These are phyloP conservation scores for Solanum sparsipilum DNA, from an alignment of 257 asterid genomes.

Conservation along the genomic window DNA sequence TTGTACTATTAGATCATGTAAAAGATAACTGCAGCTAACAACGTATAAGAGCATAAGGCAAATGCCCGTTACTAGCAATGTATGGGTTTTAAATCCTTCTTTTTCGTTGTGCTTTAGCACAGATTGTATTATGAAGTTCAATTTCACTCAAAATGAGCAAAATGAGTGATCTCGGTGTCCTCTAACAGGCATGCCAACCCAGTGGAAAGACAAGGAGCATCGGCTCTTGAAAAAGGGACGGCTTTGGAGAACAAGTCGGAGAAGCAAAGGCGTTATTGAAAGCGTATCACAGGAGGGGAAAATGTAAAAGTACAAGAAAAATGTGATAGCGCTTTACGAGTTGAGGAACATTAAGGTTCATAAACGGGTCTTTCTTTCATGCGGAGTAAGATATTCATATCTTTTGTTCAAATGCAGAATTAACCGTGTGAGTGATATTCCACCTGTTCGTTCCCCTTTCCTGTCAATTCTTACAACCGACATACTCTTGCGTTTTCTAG, in stretches of 20 bases:
- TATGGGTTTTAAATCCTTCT: not conserved
- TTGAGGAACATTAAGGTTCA: not conserved
- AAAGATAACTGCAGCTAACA: not conserved
- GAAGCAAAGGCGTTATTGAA: not conserved
- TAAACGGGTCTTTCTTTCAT: not conserved
- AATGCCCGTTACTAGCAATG: not conserved
- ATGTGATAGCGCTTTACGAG: not conserved
- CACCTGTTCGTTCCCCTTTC: not conserved
- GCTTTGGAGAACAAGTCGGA: not conserved
- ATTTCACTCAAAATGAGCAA: not conserved
- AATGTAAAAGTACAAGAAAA: not conserved
- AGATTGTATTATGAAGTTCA: not conserved
- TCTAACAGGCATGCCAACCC: not conserved
- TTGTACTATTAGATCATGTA: not conserved
- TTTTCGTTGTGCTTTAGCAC: not conserved
- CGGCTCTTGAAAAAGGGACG: not conserved
- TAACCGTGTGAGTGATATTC: not conserved
- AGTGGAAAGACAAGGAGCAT: not conserved
- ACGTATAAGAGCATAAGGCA: not conserved
- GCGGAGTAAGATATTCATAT: not conserved
- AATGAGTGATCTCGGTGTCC: not conserved
- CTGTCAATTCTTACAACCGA: not conserved
- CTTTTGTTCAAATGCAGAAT: not conserved
- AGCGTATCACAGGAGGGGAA: not conserved
- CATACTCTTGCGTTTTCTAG: not conserved